These are phyloP conservation scores for Hyphodiscus sp. DNA, from an alignment of 2,329 filamentous ascomycete genomes.

Conservation along the genomic window DNA sequence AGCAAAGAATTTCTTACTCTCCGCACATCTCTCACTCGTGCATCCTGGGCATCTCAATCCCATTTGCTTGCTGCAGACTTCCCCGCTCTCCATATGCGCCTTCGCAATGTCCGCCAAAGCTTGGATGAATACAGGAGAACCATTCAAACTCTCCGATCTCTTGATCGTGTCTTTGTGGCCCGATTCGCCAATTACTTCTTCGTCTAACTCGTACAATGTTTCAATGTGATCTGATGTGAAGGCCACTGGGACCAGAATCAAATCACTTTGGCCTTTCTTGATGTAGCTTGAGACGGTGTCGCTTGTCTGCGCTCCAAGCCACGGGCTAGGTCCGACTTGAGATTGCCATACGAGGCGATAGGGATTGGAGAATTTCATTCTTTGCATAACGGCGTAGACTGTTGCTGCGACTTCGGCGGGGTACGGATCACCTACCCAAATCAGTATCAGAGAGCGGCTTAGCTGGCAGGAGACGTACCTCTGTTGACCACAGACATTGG, in stretches of 20 bases:
- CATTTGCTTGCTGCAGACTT: conserved; percentile 75
- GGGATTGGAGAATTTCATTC: conserved; percentile 78
- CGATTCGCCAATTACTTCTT: conserved; percentile 88
- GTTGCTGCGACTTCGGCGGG: conserved; percentile 93
- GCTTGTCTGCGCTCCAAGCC: conserved; percentile 90
- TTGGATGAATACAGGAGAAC: conserved; percentile 81
- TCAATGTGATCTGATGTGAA: conserved; percentile 99
- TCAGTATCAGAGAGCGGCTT: conserved; percentile 11
- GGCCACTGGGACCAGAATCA: conserved; percentile 88
- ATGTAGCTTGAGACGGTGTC: conserved; percentile 85
- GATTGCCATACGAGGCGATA: conserved; percentile 97
- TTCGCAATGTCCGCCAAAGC: conserved; percentile 84
- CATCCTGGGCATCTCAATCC: conserved; percentile 87
- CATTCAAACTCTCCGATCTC: conserved; percentile 87
- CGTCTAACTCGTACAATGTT: conserved; percentile 88
- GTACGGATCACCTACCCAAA: conserved; percentile 71
- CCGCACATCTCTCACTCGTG: conserved; percentile 79
- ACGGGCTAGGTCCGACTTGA: conserved; percentile 90
- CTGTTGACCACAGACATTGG: conserved; percentile 97
- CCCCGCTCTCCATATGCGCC: conserved; percentile 64
- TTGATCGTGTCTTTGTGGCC: conserved; percentile 75
- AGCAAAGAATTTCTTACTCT: conserved; percentile 63
- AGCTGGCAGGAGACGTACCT: conserved; percentile 42
- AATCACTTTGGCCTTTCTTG: conserved; percentile 82
- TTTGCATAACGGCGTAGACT: conserved; percentile 93